These are phyloP conservation scores for Vanderwaltozyma tropicalis DNA, from an alignment of 805 yeast genomes.

Conservation along the genomic window DNA sequence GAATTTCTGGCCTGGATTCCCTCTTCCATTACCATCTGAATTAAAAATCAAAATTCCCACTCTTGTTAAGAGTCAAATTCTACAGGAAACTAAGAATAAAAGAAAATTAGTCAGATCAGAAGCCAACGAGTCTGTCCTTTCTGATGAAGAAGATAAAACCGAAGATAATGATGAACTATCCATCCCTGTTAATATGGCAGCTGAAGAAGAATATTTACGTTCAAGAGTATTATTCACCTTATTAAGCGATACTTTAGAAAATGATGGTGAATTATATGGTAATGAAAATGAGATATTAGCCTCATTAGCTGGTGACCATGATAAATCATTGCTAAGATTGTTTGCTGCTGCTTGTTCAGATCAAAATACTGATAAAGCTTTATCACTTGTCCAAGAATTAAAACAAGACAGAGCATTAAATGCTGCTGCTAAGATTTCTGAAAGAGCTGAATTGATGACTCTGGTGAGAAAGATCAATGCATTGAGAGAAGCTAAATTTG, in stretches of 20 bases:
- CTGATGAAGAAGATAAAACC: slow-evolving; percentile 13
- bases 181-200: slow-evolving; percentile 26
- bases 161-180: slow-evolving; percentile 19
- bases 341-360: slow-evolving; percentile 67
- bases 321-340: slow-evolving; percentile 65
- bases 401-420: slow-evolving; percentile 67
- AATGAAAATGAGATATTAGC: slow-evolving; percentile 43
- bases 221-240: slow-evolving; percentile 52
- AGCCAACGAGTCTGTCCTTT: slow-evolving; percentile 5
- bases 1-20: slow-evolving; percentile 62
- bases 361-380: slow-evolving; percentile 53
- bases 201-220: slow-evolving; percentile 58
- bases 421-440: slow-evolving; percentile 80
- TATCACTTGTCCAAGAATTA: slow-evolving; percentile 56
- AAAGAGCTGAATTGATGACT: slow-evolving; percentile 47
- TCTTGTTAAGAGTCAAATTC: slow-evolving; percentile 23
- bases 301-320: slow-evolving; percentile 49
- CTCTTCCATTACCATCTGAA: slow-evolving; percentile 77
- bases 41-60: slow-evolving; percentile 63
- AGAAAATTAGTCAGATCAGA: slow-evolving; percentile 25
- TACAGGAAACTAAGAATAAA: slow-evolving; percentile 22
- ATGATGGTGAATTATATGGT: slow-evolving; percentile 34
- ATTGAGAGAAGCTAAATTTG: slow-evolving; percentile 36
- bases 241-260: slow-evolving; percentile 45
- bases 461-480: slow-evolving; percentile 47